Base-by-base conservation (phyloP, 108 stramenopile species). In the Nitzschia inconspicua region DNA sequence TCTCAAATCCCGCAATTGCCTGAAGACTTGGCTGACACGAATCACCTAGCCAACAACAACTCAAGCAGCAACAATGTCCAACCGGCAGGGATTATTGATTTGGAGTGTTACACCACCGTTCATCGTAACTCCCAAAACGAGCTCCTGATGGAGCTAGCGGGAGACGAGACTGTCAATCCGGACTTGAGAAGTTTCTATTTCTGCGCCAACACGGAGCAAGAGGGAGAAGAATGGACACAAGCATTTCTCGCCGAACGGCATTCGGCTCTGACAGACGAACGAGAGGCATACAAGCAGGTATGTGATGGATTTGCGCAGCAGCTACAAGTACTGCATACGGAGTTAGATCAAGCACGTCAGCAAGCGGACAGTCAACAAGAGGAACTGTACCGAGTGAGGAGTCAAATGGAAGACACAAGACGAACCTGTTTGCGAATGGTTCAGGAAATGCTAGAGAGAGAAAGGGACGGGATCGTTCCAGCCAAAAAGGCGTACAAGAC, bases 11-110 rank as follows among this genome's bases (percentile, higher is more conserved):
- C 18, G 24, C 57, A 4, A 13, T 14, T 26, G 16, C 24, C 18
- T 28, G 29, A 13, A 25, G 34, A 31, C 53, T 31, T 27, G 29
- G 27, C 44, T 4, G 29, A 37, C 28, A 60, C 47, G 44, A 52
- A 47, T 23, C 47, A 44, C 5, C 24, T 28, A 52, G 29, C 44
- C 20, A 43, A 57, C 4, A 41, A 1, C 26, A 42, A 11, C 22
- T 31, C 20, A 43, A 46, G 28, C 31, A 60, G 37, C 46, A 66
- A 28, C 44, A 76, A 76, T 34, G 35, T 86, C 7, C 77, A 79
- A 61, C 94, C 90, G 5, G 75, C 87, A 25, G 97, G 97, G 5
- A 95, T 98, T 50, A 96, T 98, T 66, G 97, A 98, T 76, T 66
- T 98, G 54, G 97, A 98, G 57, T 92, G 90, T 56, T 97, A 96